Conservation (phyloP, 192 early-diverging fungal species). For the Entophlyctis luteolus region DNA sequence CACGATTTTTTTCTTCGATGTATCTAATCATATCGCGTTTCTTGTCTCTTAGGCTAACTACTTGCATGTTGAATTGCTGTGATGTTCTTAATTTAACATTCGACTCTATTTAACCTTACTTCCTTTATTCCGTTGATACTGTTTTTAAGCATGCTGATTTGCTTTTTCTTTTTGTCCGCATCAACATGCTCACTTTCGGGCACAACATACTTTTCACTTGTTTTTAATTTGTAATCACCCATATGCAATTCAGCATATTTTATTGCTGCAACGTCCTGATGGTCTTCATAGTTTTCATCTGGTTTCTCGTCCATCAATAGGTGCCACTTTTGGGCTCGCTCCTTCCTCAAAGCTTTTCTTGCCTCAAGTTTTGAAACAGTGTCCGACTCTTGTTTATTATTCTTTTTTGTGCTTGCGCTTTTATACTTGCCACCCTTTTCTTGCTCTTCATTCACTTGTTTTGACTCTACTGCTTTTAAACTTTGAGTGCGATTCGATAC, state of each 20-base stretch:
- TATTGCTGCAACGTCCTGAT: slow-evolving; percentile 55
- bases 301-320: slow-evolving; percentile 57
- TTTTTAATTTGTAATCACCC: slow-evolving; percentile 67
- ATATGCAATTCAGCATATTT: slow-evolving; percentile 55
- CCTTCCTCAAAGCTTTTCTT: slow-evolving; percentile 50
- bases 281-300: slow-evolving; percentile 58
- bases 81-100: not conserved
- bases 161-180: slow-evolving; percentile 60
- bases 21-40: slow-evolving; percentile 34
- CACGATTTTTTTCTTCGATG: slow-evolving; percentile 31
- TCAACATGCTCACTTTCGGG: slow-evolving; percentile 63
- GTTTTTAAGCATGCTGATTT: slow-evolving; percentile 53
- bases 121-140: slow-evolving; percentile 55
- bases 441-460: not conserved
- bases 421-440: not conserved
- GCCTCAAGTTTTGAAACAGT: slow-evolving; percentile 53
- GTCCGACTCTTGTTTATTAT: slow-evolving; percentile 21
- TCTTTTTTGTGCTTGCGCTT: not conserved
- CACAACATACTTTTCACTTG: slow-evolving; percentile 64
- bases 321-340: slow-evolving; percentile 50
- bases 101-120: slow-evolving; percentile 26
- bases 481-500: not conserved
- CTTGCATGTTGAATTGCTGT: slow-evolving; percentile 50
- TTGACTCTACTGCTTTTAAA: not conserved
- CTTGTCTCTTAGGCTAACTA: slow-evolving; percentile 34